phyloP scores from a whole-genome alignment of 805 yeast genomes.

The Saccharomyces jurei region DNA sequence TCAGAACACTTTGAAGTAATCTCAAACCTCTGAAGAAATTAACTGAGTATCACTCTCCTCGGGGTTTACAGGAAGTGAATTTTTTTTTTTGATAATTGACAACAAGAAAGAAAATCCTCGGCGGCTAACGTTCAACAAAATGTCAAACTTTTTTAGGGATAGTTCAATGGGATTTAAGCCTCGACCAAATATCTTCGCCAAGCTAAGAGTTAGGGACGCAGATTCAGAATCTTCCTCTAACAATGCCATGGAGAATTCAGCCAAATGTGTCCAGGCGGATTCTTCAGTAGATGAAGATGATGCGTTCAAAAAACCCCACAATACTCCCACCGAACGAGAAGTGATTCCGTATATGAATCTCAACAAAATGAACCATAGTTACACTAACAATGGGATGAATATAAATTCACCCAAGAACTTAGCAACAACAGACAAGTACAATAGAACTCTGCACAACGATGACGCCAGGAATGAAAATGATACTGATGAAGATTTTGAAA shows the following conservation, averaged over 20 bases:
- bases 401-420: neutral
- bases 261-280: conserved; percentile 13
- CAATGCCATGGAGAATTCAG: conserved; percentile 1
- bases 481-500: conserved; percentile 32
- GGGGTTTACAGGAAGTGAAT: neutral
- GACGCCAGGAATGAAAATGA: neutral
- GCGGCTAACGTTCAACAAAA: conserved; percentile 18
- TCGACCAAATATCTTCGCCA: conserved; percentile 27
- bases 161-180: conserved; percentile 26
- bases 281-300: conserved; percentile 13
- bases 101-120: conserved; percentile 2
- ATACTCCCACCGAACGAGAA: neutral
- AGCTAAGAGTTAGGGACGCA: conserved; percentile 20
- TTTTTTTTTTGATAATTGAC: neutral
- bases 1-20: neutral
- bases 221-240: conserved; percentile 1
- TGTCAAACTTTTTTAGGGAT: conserved; percentile 31
- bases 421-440: neutral
- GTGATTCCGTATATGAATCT: neutral
- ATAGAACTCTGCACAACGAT: neutral
- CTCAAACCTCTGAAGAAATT: neutral
- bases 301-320: conserved; percentile 6
- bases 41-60: neutral
- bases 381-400: neutral
- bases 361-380: neutral